Conservation (phyloP, 306 rosid genomes). For the Fagus crenata region DNA sequence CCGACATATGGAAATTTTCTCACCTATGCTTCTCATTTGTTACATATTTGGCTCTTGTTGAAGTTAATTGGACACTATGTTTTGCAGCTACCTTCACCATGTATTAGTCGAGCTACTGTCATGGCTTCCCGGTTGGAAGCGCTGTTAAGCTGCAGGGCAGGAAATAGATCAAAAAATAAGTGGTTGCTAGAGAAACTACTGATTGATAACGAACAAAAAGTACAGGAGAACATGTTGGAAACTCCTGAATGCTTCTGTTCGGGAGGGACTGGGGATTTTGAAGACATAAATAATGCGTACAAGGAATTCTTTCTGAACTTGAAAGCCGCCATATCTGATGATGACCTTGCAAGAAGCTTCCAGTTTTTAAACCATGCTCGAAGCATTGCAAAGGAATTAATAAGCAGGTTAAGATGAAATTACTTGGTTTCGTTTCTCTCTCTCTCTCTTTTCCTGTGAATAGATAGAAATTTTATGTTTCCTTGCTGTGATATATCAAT, state of each 20-base stretch:
- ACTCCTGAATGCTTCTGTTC: constrained; percentile 1
- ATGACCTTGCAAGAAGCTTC: constrained; percentile 39
- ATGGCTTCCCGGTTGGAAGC: too few species aligned
- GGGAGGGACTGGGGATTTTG: background rate
- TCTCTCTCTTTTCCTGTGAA: background rate
- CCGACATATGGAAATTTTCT: too few species aligned
- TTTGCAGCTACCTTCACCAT: too few species aligned
- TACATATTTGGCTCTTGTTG: too few species aligned
- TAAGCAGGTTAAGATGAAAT: constrained; percentile 37
- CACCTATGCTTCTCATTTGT: too few species aligned
- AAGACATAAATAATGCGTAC: constrained; percentile 14
- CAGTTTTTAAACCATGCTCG: constrained; percentile 52
- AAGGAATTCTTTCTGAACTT: too few species aligned
- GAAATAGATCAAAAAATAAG: too few species aligned
- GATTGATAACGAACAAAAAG: too few species aligned
- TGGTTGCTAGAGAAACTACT: too few species aligned
- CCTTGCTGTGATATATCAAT: background rate
- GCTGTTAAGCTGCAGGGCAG: too few species aligned
- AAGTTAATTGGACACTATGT: too few species aligned
- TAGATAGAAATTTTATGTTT: background rate
- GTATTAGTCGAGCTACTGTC: too few species aligned
- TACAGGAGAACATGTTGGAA: constrained; percentile 4
- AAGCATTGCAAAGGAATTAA: constrained; percentile 52
- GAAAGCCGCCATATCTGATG: constrained; percentile 19
- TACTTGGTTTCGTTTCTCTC: background rate